phyloP scores from a whole-genome alignment of 2,329 filamentous ascomycete species.

The Mycosphaerelloides madeirae region DNA sequence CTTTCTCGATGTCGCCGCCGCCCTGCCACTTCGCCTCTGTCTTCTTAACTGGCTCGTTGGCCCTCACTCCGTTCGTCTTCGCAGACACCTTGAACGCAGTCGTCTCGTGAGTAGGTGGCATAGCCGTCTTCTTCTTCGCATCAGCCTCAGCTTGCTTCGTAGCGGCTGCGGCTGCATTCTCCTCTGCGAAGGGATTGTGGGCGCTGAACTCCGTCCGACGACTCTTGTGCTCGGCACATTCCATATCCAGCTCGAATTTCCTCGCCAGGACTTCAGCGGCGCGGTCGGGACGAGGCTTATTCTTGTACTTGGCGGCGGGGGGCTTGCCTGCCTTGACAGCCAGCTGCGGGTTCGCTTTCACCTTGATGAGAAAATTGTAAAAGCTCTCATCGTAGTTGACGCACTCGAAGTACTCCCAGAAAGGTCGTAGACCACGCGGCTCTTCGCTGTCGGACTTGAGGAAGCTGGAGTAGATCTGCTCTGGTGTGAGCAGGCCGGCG shows the following conservation, averaged over 20 bases:
- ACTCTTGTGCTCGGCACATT: neutral
- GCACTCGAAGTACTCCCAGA: slow-evolving; percentile 47
- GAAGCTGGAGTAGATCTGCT: slow-evolving; percentile 39
- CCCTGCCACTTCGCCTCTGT: neutral
- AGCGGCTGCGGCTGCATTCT: neutral
- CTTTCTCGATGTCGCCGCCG: neutral
- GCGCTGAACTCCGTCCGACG: neutral
- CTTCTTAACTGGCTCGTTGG: neutral
- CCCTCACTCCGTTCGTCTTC: too few species aligned
- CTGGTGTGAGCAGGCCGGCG: slow-evolving; percentile 33
- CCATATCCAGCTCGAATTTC: too few species aligned
- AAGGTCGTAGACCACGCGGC: slow-evolving; percentile 40
- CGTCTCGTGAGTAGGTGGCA: too few species aligned
- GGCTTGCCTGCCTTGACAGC: neutral
- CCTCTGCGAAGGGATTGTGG: neutral
- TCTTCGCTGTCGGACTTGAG: slow-evolving; percentile 37
- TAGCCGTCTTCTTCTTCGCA: neutral
- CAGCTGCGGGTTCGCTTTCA: slow-evolving; percentile 11
- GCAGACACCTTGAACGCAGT: too few species aligned
- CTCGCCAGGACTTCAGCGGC: too few species aligned
- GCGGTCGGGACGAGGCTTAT: neutral
- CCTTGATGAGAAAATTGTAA: slow-evolving; percentile 37
- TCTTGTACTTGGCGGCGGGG: neutral
- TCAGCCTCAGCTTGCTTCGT: neutral
- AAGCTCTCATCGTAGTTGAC: slow-evolving; percentile 39